Base-by-base conservation (phyloP, 2,329 filamentous ascomycete species). In the Lasiodiplodia theobromae region DNA sequence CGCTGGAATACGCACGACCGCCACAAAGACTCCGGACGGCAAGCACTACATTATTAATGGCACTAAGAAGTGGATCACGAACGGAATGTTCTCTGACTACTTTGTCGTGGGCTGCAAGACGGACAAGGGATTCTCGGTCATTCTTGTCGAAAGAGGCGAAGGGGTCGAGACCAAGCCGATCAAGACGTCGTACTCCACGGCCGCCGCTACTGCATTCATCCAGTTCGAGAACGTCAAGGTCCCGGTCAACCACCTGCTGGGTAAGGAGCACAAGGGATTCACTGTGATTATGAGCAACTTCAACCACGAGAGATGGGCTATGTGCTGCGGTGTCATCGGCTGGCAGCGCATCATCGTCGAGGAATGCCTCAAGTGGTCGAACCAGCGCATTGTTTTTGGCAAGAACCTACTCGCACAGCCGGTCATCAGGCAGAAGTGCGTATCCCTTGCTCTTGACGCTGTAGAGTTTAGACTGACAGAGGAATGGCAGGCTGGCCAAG, bases 141-240 rank as follows among this genome's bases (percentile, higher is more conserved):
- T 96, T 8, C 82, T 96, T 16, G 90, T 96, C 70, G 87, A 90
- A 74, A 86, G 92, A 58, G 87, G 88, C 69, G 91, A 93, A 73
- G 91, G 90, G 64, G 87, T 94, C 60, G 91, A 92, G 82, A 93
- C 91, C 44, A 91, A 88, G 80, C 80, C 87, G 70, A 94, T 94
- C 84, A 93, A 93, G 86, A 94, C 92, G 0, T 89, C 87, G 11
- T 96, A 96, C 82, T 95, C 92, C 0, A 86, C 92, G 2, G 82
- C 92, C 0, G 93, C 93, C 3, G 93, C 89, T 23, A 96, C 93
- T 0, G 87, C 92, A 3, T 95, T 88, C 78, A 87, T 96, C 74
- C 92, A 93, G 63, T 95, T 92, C 78, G 91, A 94, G 80, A 92
- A 96, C 72, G 92, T 94, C 79, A 94, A 93, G 82, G 93, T 96